Base-by-base conservation (phyloP, 2,329 filamentous ascomycete genomes). In the Ampelomyces quisqualis region DNA sequence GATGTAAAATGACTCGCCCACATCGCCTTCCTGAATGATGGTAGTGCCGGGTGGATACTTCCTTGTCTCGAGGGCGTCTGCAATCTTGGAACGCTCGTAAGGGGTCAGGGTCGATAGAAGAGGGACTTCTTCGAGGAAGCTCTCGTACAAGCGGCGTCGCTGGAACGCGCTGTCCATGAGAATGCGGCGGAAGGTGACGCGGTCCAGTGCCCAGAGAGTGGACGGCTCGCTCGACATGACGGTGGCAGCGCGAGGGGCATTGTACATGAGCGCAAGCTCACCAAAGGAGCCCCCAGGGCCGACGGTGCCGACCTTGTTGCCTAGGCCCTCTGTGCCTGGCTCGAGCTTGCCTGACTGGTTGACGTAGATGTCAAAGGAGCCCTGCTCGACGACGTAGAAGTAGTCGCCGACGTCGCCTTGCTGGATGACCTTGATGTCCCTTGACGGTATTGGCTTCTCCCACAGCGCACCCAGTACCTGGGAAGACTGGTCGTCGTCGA, bases 81-180 rank as follows among this genome's bases (percentile, higher is more conserved):
- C 91, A 67, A 98, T 96, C 77, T 98, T 98, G 62, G 88, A 89
- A 43, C 93, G 85, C 73, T 98, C 93, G 69, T 97, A 97, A 0
- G 87, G 79, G 30, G 90, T 95, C 41, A 98, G 78, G 15, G 82
- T 84, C 2, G 85, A 79, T 18, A 98, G 80, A 20, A 97, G 77
- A 0, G 89, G 88, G 2, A 97, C 93, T 65, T 95, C 90, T 67
- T 95, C 90, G 15, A 98, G 77, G 76, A 98, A 97, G 56, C 84
- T 88, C 72, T 98, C 93, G 71, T 97, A 97, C 84, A 97, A 91
- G 61, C 91, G 87, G 57, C 93, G 85, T 41, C 91, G 87, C 58
- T 94, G 88, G 74, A 96, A 97, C 3, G 93, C 95, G 26, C 88
- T 94, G 72, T 97, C 91, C 90, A 98, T 96, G 49, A 98, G 78